A percentile compares a stretch with the other conserved stretches of the same genome.
Conservation (phyloP, 2,329 filamentous ascomycete species). For the Hymenoscyphus occultus region DNA sequence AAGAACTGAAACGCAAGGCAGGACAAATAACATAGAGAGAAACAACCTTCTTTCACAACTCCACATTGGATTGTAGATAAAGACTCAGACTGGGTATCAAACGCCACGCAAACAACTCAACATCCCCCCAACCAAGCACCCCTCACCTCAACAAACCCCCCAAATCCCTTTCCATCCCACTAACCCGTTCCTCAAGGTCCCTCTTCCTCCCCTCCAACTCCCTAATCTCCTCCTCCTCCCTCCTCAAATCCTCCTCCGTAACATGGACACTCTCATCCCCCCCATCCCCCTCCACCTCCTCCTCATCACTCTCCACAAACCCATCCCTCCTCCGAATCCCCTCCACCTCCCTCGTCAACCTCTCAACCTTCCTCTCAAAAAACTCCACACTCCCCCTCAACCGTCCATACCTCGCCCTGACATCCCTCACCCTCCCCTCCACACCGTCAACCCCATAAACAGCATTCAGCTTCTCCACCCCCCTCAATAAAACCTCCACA, state of each 20-base stretch:
- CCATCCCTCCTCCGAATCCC: constrained; percentile 66
- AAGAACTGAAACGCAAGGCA: neutral
- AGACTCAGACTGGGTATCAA: constrained; percentile 16
- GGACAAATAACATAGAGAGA: neutral
- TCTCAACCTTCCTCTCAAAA: constrained; percentile 76
- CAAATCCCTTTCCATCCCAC: constrained; percentile 66
- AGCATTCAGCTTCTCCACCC: constrained; percentile 84
- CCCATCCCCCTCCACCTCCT: constrained; percentile 44
- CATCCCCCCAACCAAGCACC: neutral
- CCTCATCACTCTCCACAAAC: constrained; percentile 52
- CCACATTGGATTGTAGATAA: neutral
- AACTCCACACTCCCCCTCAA: constrained; percentile 71
- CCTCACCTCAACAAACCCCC: constrained; percentile 48
- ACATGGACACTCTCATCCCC: constrained; percentile 42
- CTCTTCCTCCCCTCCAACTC: constrained; percentile 63
- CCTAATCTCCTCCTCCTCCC: constrained; percentile 65
- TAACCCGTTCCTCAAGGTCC: constrained; percentile 60
- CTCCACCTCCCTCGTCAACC: constrained; percentile 71
- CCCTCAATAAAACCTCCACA: constrained; percentile 77
- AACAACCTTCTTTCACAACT: constrained; percentile 39
- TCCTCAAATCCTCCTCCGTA: constrained; percentile 66
- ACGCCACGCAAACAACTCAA: constrained; percentile 2
- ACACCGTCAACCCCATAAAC: constrained; percentile 85
- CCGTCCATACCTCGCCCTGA: constrained; percentile 69
- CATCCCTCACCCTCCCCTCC: constrained; percentile 67